These are phyloP conservation scores for Polygonum maritimum DNA, from an alignment of 148 eudicot genomes.

Conservation along the genomic window DNA sequence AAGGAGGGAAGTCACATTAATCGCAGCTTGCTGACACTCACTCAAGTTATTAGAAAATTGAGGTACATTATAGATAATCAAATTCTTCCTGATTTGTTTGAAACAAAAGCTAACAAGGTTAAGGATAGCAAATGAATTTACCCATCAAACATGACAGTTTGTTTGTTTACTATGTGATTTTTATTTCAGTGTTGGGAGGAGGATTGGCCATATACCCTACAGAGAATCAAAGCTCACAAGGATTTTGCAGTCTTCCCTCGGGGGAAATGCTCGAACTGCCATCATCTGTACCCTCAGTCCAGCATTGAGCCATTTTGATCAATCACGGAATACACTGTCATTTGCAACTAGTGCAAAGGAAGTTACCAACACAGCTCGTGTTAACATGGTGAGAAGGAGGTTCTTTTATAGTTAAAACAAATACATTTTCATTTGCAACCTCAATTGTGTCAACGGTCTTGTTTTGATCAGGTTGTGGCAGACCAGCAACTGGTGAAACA, in stretches of 20 bases:
- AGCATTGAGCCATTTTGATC: slow-evolving; percentile 91
- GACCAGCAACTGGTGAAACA: slow-evolving; percentile 78
- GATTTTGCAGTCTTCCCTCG: slow-evolving; percentile 88
- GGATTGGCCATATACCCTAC: slow-evolving; percentile 77
- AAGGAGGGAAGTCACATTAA: slow-evolving; percentile 98
- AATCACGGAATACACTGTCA: slow-evolving; percentile 80
- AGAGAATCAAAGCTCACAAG: slow-evolving; percentile 97
- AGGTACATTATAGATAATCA: slow-evolving; percentile 29
- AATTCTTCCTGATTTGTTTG: neutral
- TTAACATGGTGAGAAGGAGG: slow-evolving; percentile 62
- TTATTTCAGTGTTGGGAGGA: slow-evolving; percentile 66
- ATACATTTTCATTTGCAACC: neutral
- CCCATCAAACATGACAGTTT: neutral
- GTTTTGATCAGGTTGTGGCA: slow-evolving; percentile 57
- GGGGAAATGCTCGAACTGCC: slow-evolving; percentile 96
- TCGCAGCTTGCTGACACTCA: slow-evolving; percentile 82
- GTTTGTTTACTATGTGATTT: neutral
- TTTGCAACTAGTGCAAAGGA: slow-evolving; percentile 98
- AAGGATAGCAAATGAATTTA: neutral
- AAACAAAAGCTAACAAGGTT: neutral
- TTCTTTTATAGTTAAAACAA: neutral
- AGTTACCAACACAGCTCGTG: slow-evolving; percentile 83
- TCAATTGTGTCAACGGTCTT: neutral
- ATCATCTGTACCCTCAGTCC: slow-evolving; percentile 98
- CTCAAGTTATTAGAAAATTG: slow-evolving; percentile 87